Evolutionary conservation across 2,329 filamentous ascomycete genomes (phyloP).

Genomic region (Atkinsonella texensis): DNA sequence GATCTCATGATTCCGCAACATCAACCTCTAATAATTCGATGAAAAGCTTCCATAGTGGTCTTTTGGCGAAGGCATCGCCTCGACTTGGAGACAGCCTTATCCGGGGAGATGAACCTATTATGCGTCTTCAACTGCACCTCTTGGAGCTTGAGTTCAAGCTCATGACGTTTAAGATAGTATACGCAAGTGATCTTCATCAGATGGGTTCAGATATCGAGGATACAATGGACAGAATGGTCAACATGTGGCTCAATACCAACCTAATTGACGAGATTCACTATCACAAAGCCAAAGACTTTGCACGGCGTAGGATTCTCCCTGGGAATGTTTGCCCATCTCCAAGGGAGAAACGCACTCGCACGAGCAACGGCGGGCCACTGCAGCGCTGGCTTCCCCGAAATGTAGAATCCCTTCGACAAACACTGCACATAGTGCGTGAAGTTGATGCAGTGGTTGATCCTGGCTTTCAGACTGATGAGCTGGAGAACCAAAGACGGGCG

Average conservation of each 20-base stretch:
- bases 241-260: slow-evolving; percentile 18
- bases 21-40: slow-evolving; percentile 12
- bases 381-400: slow-evolving; percentile 13
- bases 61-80: slow-evolving; percentile 12
- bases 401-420: slow-evolving; percentile 13
- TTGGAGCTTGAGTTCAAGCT: slow-evolving; percentile 20
- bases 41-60: slow-evolving; percentile 11
- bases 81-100: slow-evolving; percentile 12
- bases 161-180: slow-evolving; percentile 15
- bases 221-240: slow-evolving; percentile 15
- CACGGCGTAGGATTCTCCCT: slow-evolving; percentile 8
- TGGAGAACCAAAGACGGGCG: slow-evolving; percentile 13
- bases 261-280: slow-evolving; percentile 17
- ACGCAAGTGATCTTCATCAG: slow-evolving; percentile 16
- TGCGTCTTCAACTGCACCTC: slow-evolving; percentile 16
- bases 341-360: slow-evolving; percentile 12
- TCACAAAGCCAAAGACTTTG: slow-evolving; percentile 19
- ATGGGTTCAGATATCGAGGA: slow-evolving; percentile 9
- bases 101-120: slow-evolving; percentile 13
- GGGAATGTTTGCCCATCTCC: slow-evolving; percentile 7
- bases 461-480: slow-evolving; percentile 14
- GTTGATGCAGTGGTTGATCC: slow-evolving; percentile 16
- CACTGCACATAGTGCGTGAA: slow-evolving; percentile 17
- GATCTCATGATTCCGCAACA: slow-evolving; percentile 12
- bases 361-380: slow-evolving; percentile 10